Conservation (phyloP, 345 rosid genomes). For the Dipteronia sinensis region DNA sequence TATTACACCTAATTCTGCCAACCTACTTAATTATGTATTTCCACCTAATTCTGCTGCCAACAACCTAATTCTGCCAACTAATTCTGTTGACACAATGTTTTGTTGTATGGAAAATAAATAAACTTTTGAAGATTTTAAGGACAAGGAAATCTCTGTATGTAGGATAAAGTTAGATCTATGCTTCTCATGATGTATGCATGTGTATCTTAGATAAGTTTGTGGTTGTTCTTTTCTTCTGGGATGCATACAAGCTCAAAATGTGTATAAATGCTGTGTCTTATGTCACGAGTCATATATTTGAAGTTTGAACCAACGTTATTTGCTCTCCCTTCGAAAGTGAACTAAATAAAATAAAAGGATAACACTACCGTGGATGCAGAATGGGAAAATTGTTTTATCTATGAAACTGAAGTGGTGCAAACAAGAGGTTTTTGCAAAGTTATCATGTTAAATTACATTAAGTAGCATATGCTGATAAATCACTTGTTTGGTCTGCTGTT, state of each 20-base stretch:
- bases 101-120: neutral
- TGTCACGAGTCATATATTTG: neutral
- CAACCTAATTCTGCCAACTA: too few species aligned
- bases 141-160: neutral
- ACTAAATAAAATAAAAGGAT: neutral
- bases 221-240: conserved; percentile 1
- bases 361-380: neutral
- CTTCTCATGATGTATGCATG: neutral
- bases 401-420: neutral
- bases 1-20: too few species aligned
- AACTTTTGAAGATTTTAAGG: neutral
- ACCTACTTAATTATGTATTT: too few species aligned
- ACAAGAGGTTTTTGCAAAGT: neutral
- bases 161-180: neutral
- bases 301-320: neutral
- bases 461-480: neutral
- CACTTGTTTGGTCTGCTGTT: neutral
- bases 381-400: neutral
- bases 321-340: neutral
- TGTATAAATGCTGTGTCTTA: neutral
- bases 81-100: too few species aligned
- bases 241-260: neutral
- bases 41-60: too few species aligned
- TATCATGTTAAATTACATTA: neutral
- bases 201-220: neutral